These are phyloP conservation scores for Immersiella caudata DNA, from an alignment of 495 filamentous ascomycete genomes.

Conservation along the genomic window DNA sequence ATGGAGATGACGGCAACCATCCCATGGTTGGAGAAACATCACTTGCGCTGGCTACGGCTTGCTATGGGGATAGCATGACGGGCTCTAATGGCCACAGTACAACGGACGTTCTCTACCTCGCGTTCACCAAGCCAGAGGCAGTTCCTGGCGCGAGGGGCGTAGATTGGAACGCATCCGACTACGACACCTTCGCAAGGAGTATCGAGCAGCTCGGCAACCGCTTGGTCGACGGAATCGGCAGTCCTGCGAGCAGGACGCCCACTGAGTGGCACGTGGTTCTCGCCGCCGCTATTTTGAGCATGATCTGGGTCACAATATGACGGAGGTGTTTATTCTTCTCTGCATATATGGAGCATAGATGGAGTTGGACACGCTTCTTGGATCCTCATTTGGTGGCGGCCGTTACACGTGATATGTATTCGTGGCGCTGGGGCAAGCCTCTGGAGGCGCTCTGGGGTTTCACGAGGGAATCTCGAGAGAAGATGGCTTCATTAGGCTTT, in stretches of 20 bases:
- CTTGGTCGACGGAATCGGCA: constrained; percentile 28
- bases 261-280: neutral
- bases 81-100: constrained; percentile 55
- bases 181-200: constrained; percentile 51
- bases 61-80: constrained; percentile 49
- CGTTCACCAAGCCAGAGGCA: constrained; percentile 53
- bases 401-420: neutral
- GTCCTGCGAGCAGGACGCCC: neutral
- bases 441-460: neutral
- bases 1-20: constrained; percentile 52
- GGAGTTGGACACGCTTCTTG: neutral
- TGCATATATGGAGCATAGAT: neutral
- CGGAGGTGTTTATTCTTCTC: neutral
- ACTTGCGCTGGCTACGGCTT: constrained; percentile 60
- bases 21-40: constrained; percentile 59
- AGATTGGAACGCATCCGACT: constrained; percentile 51
- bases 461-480: neutral
- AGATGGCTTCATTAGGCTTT: neutral
- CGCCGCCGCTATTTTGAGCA: neutral
- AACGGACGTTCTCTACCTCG: constrained; percentile 58
- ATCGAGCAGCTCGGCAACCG: constrained; percentile 52
- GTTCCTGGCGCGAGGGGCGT: constrained; percentile 51
- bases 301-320: neutral
- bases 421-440: neutral
- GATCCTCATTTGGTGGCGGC: neutral